phyloP scores from a whole-genome alignment of 306 rosid genomes.

The Medicago arabica region DNA sequence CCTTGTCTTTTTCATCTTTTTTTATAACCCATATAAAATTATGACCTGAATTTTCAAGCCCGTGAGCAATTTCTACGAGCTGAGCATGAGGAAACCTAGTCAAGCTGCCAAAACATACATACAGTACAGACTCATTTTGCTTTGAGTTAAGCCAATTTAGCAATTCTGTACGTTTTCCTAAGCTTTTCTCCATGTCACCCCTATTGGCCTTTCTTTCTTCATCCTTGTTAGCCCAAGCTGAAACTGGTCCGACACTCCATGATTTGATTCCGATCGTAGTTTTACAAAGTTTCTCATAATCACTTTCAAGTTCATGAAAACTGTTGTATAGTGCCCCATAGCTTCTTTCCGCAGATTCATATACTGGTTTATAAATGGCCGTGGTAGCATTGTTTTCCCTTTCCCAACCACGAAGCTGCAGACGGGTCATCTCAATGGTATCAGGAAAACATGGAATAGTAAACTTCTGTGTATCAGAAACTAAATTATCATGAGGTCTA shows the following conservation, averaged over 20 bases:
- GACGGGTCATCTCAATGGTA: not conserved
- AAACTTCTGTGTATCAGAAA: not conserved
- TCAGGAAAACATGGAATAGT: not conserved
- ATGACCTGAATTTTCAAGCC: constrained; percentile 36
- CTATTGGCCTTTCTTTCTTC: not conserved
- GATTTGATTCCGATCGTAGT: constrained; percentile 8
- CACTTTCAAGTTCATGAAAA: not conserved
- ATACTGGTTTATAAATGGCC: not conserved
- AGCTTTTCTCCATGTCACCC: too few species aligned
- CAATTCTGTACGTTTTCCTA: too few species aligned
- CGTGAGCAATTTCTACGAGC: constrained; percentile 39
- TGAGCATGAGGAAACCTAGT: constrained; percentile 27
- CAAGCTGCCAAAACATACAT: constrained; percentile 41
- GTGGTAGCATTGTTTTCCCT: not conserved
- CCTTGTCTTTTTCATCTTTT: too few species aligned
- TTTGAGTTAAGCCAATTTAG: constrained; percentile 35
- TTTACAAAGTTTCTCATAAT: not conserved
- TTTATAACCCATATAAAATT: constrained; percentile 9
- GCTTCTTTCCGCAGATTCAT: not conserved
- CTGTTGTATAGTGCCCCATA: not conserved
- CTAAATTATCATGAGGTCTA: too few species aligned
- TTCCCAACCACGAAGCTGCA: not conserved
- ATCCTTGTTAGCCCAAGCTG: constrained; percentile 21
- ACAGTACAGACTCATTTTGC: constrained; percentile 15
- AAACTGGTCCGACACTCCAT: constrained; percentile 42